Evolutionary conservation across 2,329 filamentous ascomycete species (phyloP).

Genomic region (Talaromyces sp.): DNA sequence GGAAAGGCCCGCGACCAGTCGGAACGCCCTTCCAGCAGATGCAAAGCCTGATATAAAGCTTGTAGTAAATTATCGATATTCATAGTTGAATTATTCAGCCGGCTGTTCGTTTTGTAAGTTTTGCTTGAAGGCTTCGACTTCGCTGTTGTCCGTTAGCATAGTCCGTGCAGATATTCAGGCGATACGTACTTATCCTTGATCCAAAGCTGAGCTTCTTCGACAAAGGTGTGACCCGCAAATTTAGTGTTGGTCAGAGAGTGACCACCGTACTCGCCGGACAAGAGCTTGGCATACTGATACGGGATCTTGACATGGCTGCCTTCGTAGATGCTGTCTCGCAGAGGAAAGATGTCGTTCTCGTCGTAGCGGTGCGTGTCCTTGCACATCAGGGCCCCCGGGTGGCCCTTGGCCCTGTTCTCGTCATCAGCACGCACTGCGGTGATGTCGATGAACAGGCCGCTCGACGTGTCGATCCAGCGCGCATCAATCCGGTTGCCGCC

Average conservation of each 20-base stretch:
- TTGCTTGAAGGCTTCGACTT: not conserved
- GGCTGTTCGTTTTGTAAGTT: not conserved
- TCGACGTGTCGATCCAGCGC: slow-evolving; percentile 56
- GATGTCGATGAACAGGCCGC: slow-evolving; percentile 59
- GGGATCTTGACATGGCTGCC: slow-evolving; percentile 50
- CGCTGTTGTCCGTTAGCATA: not conserved
- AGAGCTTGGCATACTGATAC: slow-evolving; percentile 50
- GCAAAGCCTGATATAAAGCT: not conserved
- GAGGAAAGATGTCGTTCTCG: slow-evolving; percentile 52
- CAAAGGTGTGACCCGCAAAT: slow-evolving; percentile 38
- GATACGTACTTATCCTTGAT: slow-evolving; percentile 3
- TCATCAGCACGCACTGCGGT: slow-evolving; percentile 50
- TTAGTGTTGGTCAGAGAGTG: slow-evolving; percentile 43
- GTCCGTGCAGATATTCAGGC: not conserved
- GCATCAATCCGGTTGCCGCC: slow-evolving; percentile 54
- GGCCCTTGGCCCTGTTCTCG: slow-evolving; percentile 32
- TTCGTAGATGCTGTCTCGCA: slow-evolving; percentile 52
- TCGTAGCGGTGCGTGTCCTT: slow-evolving; percentile 55
- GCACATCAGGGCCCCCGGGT: slow-evolving; percentile 45
- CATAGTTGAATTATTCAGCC: not conserved
- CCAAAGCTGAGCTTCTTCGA: slow-evolving; percentile 12
- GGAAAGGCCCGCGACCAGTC: not conserved
- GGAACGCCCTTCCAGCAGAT: not conserved
- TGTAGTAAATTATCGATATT: too few species aligned
- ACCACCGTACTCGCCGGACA: slow-evolving; percentile 52